These are phyloP conservation scores for Daldinia grandis DNA, from an alignment of 495 filamentous ascomycete species.

Conservation along the genomic window DNA sequence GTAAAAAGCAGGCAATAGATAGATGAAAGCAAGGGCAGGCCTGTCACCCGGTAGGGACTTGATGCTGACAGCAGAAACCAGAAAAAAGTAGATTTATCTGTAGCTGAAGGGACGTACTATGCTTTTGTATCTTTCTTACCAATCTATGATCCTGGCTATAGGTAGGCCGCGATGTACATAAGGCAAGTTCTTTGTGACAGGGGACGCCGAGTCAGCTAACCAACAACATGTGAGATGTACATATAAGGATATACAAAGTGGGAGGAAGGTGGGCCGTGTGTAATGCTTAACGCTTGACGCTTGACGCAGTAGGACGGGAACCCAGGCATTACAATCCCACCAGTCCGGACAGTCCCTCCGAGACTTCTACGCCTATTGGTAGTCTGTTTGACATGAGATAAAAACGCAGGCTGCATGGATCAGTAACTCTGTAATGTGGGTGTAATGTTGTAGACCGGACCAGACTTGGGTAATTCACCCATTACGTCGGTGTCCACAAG, in stretches of 20 bases:
- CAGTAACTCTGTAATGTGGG: conserved; percentile 16
- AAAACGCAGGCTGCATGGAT: conserved; percentile 33
- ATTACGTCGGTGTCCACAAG: conserved; percentile 36
- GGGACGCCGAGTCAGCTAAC: conserved; percentile 28
- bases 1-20: conserved; percentile 26
- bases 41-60: conserved; percentile 22
- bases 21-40: conserved; percentile 31
- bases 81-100: conserved; percentile 2
- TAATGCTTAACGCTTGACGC: neutral
- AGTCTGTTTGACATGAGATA: conserved; percentile 30
- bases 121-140: conserved; percentile 29
- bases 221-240: conserved; percentile 29
- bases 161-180: conserved; percentile 6
- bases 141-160: conserved; percentile 2
- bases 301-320: neutral
- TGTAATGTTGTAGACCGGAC: conserved; percentile 15
- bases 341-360: conserved; percentile 29
- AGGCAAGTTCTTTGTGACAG: conserved; percentile 20
- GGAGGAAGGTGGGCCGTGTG: conserved; percentile 11
- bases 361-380: conserved; percentile 27
- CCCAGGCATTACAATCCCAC: conserved; percentile 29
- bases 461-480: conserved; percentile 4
- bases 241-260: neutral
- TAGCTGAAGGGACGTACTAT: conserved; percentile 32
- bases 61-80: conserved; percentile 22